Base-by-base conservation (phyloP, 169 alveolate genomes). In the Cryptosporidium muris region DNA sequence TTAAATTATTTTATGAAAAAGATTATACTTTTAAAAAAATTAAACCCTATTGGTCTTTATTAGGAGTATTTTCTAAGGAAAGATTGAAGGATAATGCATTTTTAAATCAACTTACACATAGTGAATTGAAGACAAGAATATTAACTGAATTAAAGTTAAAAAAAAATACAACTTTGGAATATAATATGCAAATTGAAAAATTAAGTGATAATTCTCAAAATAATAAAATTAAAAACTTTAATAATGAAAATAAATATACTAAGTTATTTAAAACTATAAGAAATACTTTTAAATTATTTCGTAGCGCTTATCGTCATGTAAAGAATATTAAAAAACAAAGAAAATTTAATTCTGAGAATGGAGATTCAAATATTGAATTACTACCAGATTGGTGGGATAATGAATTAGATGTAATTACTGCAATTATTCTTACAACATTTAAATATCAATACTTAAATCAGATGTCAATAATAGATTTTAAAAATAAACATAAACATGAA, bases 371-470 rank as follows among this genome's bases (percentile, higher is more conserved):
- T 34, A 54, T 74, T 47, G 85, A 74, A 43, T 63, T 74, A n/a
- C n/a, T 74, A 54, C 85, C 85, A 25, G 51, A 56, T 42, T 74
- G 85, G 85, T 74, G 85, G 85, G 85, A 74, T 43, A 74, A 74
- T 48, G 85, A 74, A 40, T 16, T 74, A n/a, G 85, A 74, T 42
- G 40, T 74, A 9, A 38, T 74, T 5, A 74, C 85, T 58, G 85
- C 85, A 34, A 74, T 74, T 1, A 74, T 74, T 45, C 14, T 74
- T 43, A 74, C 85, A 6, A 60, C 60, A 54, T 74, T 74, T 34
- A 74, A 74, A 14, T 74, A 58, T 49, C 85, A 74, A 58, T 74
- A 74, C 43, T 58, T 43, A 43, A 48, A 74, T 34, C 40, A 60
- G 43, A 74, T 74, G 68, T 16, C 45, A 34, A 58, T 74, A 0